phyloP scores from a whole-genome alignment of 805 yeast genomes.

The Kodamaea leandrae region DNA sequence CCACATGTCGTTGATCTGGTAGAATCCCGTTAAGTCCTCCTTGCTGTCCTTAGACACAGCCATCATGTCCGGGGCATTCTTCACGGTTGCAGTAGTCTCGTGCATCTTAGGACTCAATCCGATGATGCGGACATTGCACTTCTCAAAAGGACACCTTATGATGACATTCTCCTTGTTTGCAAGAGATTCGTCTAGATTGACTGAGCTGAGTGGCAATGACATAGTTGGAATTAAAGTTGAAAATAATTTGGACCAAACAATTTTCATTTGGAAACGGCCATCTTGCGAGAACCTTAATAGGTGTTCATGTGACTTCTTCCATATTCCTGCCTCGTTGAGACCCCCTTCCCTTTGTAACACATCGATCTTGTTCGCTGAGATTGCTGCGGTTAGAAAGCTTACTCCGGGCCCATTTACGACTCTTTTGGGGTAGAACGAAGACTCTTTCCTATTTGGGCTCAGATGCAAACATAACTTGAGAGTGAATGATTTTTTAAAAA shows the following conservation, averaged over 20 bases:
- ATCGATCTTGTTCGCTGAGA: too few species aligned
- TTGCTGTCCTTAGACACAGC: conserved; percentile 7
- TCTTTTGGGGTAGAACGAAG: background rate
- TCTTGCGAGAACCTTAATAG: too few species aligned
- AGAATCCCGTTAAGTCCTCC: conserved; percentile 26
- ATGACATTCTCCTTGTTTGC: conserved; percentile 6
- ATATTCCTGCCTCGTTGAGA: too few species aligned
- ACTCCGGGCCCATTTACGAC: too few species aligned
- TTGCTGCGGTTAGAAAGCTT: too few species aligned
- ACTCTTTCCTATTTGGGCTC: conserved; percentile 10
- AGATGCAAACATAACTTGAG: conserved; percentile 7
- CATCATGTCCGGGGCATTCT: conserved; percentile 30
- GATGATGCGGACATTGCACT: conserved; percentile 24
- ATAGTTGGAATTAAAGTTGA: too few species aligned
- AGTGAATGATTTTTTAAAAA: background rate
- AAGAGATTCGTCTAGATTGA: background rate
- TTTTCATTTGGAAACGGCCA: background rate
- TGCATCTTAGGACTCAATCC: conserved; percentile 14
- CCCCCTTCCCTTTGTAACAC: too few species aligned
- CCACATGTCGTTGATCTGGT: conserved; percentile 61
- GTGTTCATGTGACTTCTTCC: too few species aligned
- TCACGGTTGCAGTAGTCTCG: conserved; percentile 12
- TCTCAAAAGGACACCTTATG: conserved; percentile 20
- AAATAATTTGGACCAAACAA: too few species aligned
- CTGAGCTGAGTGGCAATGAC: conserved; percentile 1